phyloP scores from a whole-genome alignment of 164 flowering plant species.

The Santalum album region DNA sequence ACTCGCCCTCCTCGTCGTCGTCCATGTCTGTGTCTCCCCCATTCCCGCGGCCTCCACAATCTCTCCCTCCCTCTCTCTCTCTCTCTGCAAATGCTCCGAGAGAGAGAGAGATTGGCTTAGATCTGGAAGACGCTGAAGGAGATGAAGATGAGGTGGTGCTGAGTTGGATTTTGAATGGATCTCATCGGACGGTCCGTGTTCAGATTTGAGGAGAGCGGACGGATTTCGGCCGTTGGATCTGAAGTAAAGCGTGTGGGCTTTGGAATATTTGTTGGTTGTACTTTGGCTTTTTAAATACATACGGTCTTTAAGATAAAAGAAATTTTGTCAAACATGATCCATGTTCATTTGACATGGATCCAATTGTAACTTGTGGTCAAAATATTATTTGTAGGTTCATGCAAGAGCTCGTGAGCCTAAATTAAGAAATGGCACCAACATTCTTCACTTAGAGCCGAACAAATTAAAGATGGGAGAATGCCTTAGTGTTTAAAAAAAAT shows the following conservation, averaged over 20 bases:
- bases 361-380: too few relatives aligned
- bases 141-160: background rate
- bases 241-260: conserved; percentile 4
- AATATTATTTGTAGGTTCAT: too few relatives aligned
- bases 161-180: conserved; percentile 18
- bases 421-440: too few relatives aligned
- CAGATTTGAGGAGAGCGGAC: conserved; percentile 22
- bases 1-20: conserved; percentile 56
- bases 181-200: conserved; percentile 29
- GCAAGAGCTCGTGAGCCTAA: too few relatives aligned
- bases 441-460: too few relatives aligned
- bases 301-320: too few relatives aligned
- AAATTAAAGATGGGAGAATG: too few relatives aligned
- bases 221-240: conserved; percentile 22
- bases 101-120: conserved; percentile 1
- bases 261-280: too few relatives aligned
- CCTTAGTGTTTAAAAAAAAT: too few relatives aligned
- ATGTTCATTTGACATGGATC: too few relatives aligned
- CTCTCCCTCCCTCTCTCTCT: conserved; percentile 4
- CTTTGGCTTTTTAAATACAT: too few relatives aligned
- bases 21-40: conserved; percentile 72
- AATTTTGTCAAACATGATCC: too few relatives aligned
- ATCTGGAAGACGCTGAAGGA: conserved; percentile 3
- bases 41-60: conserved; percentile 13
- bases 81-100: conserved; percentile 10